Evolutionary conservation across 306 rosid genomes (phyloP).

Genomic region (Trichosanthes cucumerina): DNA sequence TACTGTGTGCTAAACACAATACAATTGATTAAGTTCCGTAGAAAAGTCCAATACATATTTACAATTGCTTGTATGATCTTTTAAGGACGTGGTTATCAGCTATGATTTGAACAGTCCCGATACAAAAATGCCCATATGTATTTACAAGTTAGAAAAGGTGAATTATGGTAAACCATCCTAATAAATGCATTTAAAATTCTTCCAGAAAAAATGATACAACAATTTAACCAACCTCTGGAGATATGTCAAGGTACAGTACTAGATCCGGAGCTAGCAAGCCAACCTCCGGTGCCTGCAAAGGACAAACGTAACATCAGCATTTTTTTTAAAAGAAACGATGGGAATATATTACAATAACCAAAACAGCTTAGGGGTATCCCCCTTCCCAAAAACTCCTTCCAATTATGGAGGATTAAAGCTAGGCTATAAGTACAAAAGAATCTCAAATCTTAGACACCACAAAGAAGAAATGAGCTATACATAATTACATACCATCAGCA

Average conservation of each 20-base stretch:
- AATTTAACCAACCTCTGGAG: conserved; percentile 52
- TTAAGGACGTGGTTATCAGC: not conserved
- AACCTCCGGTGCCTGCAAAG: conserved; percentile 71
- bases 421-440: not conserved
- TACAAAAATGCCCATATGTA: not conserved
- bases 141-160: not conserved
- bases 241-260: conserved; percentile 68
- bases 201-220: not conserved
- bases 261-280: conserved; percentile 81
- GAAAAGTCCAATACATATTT: not conserved
- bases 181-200: conserved; percentile 1
- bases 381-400: not conserved
- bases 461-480: not conserved
- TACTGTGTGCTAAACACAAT: not conserved
- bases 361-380: not conserved
- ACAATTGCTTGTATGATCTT: not conserved
- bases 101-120: not conserved
- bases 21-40: not conserved
- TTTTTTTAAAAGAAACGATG: no score
- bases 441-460: not conserved
- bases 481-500: not conserved
- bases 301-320: not conserved
- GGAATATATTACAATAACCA: not conserved
- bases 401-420: not conserved
- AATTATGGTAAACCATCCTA: not conserved